These are phyloP conservation scores for Ceratocystis diversiconidia DNA, from an alignment of 2,329 filamentous ascomycete species.

Conservation along the genomic window DNA sequence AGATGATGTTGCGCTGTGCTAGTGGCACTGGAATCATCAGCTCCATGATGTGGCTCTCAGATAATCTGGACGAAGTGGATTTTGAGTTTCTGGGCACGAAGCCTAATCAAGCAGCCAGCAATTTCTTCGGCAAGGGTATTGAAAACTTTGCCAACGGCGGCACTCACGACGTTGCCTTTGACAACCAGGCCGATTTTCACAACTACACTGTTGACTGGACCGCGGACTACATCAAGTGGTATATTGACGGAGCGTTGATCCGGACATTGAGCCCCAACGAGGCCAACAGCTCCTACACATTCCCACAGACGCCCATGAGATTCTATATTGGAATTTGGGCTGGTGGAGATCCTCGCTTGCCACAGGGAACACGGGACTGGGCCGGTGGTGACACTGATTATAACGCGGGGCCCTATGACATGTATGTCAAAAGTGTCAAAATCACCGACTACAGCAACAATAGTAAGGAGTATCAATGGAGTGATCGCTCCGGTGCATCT, in stretches of 20 bases:
- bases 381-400: constrained; percentile 58
- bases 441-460: constrained; percentile 47
- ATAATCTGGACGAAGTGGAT: constrained; percentile 77
- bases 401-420: constrained; percentile 50
- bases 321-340: constrained; percentile 55
- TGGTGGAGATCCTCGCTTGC: constrained; percentile 41
- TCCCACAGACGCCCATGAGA: constrained; percentile 65
- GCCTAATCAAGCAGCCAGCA: constrained; percentile 47
- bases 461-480: constrained; percentile 47
- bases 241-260: constrained; percentile 52
- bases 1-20: constrained; percentile 65
- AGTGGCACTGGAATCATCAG: constrained; percentile 63
- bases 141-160: constrained; percentile 48
- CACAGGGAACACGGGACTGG: constrained; percentile 49
- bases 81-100: constrained; percentile 69
- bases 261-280: constrained; percentile 49
- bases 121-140: constrained; percentile 67
- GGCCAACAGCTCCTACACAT: constrained; percentile 47
- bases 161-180: constrained; percentile 40
- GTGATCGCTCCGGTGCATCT: constrained; percentile 46
- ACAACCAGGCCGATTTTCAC: constrained; percentile 48
- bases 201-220: constrained; percentile 70
- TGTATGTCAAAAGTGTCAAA: constrained; percentile 51
- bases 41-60: constrained; percentile 68
- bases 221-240: constrained; percentile 49